Percentiles rank a stretch among this genome's conserved stretches.
These are phyloP conservation scores for Globisporangium orthogonon DNA, from an alignment of 352 stramenopile genomes.

Conservation along the genomic window DNA sequence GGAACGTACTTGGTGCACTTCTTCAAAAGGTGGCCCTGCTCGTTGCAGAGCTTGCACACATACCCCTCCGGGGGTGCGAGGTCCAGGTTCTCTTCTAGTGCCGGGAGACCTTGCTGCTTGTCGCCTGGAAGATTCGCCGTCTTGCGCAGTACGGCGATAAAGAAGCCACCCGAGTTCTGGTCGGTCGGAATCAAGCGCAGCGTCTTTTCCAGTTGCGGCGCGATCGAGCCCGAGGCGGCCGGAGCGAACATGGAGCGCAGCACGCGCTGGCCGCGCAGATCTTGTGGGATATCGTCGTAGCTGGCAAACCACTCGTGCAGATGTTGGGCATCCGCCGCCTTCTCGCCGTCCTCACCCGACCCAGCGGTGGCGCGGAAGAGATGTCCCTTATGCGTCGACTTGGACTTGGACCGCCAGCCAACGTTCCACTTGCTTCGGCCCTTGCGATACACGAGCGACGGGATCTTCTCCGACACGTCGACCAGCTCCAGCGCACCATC, in stretches of 20 bases:
- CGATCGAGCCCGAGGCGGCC: conserved; percentile 16
- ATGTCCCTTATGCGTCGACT: conserved; percentile 77
- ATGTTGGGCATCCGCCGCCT: conserved; percentile 3
- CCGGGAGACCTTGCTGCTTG: conserved; percentile 39
- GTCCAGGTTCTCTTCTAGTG: conserved; percentile 37
- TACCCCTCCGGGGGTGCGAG: conserved; percentile 47
- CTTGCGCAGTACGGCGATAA: conserved; percentile 95
- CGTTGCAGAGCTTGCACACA: conserved; percentile 68
- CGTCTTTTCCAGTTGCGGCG: conserved; percentile 80
- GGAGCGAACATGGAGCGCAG: conserved; percentile 85
- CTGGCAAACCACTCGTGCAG: conserved; percentile 76
- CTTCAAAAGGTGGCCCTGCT: conserved; percentile 72
- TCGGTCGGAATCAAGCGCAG: conserved; percentile 95
- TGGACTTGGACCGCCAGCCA: conserved; percentile 85
- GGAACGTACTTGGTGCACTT: conserved; percentile 55
- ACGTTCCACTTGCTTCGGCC: conserved; percentile 62
- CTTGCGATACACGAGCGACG: conserved; percentile 43
- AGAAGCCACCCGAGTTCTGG: conserved; percentile 98
- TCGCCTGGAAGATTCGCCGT: conserved; percentile 44
- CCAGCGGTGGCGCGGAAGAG: conserved; percentile 32
- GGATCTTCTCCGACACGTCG: conserved; percentile 65
- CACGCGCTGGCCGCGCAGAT: conserved; percentile 61
- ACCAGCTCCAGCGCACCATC: conserved; percentile 87
- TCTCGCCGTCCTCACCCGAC: conserved; percentile 8
- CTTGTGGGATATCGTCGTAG: conserved; percentile 50